phyloP scores from a whole-genome alignment of 2,329 filamentous ascomycete species.

The Acrocalymma vagum region DNA sequence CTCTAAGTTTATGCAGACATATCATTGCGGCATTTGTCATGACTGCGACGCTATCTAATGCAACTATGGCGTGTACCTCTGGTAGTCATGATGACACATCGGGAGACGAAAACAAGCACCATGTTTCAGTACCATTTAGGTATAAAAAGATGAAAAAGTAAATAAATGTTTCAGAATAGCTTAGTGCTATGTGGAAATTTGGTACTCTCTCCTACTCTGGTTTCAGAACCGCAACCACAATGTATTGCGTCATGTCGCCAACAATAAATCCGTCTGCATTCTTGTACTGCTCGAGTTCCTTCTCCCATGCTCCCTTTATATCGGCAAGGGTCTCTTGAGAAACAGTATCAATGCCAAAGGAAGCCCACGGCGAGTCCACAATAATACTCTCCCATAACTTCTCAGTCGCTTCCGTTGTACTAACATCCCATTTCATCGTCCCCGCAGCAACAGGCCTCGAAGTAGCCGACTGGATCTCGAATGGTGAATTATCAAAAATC shows the following conservation, averaged over 20 bases:
- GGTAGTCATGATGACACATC: too few species aligned
- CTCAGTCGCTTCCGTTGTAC: slow-evolving; percentile 3
- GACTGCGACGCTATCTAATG: too few species aligned
- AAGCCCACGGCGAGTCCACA: slow-evolving; percentile 5
- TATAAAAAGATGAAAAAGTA: too few species aligned
- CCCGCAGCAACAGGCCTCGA: background rate
- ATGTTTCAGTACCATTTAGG: too few species aligned
- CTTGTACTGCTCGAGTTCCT: slow-evolving; percentile 1
- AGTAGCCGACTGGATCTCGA: background rate
- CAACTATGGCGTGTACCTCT: too few species aligned
- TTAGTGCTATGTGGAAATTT: too few species aligned
- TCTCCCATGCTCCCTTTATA: slow-evolving; percentile 4
- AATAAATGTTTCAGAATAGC: too few species aligned
- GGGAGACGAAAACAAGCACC: too few species aligned
- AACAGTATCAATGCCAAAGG: slow-evolving; percentile 5
- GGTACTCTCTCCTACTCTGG: too few species aligned
- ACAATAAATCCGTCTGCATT: slow-evolving; percentile 1
- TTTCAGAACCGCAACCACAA: too few species aligned
- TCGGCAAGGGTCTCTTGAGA: background rate
- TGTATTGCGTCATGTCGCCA: background rate
- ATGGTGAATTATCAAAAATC: slow-evolving; percentile 2
- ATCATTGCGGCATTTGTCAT: too few species aligned
- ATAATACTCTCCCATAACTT: slow-evolving; percentile 5
- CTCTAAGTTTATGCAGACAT: too few species aligned
- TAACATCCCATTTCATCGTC: slow-evolving; percentile 4